These are phyloP conservation scores for Stachybotrys chlorohalonatus DNA, from an alignment of 2,329 filamentous ascomycete species.

Conservation along the genomic window DNA sequence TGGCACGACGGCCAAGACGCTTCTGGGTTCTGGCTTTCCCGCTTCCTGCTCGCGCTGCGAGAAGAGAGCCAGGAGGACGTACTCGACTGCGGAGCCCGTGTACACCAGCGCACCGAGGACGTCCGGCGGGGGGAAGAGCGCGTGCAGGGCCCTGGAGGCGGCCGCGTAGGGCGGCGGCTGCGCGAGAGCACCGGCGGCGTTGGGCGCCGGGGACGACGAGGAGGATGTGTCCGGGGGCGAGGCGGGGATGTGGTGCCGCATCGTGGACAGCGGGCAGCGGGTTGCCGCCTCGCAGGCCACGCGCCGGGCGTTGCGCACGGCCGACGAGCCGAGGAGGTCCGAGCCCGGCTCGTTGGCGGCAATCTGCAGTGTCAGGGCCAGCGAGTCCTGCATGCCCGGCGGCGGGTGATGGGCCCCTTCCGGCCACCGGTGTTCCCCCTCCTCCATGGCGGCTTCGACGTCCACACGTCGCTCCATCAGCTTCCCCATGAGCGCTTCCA, in stretches of 20 bases:
- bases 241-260: neutral
- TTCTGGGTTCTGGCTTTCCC: slow-evolving; percentile 20
- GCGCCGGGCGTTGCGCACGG: slow-evolving; percentile 9
- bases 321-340: slow-evolving; percentile 11
- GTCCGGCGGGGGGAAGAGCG: slow-evolving; percentile 11
- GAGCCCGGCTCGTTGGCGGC: neutral
- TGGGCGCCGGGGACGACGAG: slow-evolving; percentile 1
- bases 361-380: slow-evolving; percentile 14
- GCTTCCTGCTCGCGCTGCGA: slow-evolving; percentile 19
- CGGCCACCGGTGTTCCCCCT: neutral
- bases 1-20: slow-evolving; percentile 13
- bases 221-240: neutral
- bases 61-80: slow-evolving; percentile 17
- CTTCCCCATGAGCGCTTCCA: slow-evolving; percentile 37
- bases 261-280: neutral
- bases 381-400: neutral
- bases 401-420: neutral
- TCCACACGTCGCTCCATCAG: slow-evolving; percentile 26
- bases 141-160: slow-evolving; percentile 10
- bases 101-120: slow-evolving; percentile 13
- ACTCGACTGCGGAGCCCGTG: slow-evolving; percentile 12
- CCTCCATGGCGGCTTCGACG: neutral
- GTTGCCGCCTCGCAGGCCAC: neutral
- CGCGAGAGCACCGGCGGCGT: neutral
- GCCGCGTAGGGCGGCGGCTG: slow-evolving; percentile 2